Conservation (phyloP, 129 eudicot genomes). For the Centella asiatica region DNA sequence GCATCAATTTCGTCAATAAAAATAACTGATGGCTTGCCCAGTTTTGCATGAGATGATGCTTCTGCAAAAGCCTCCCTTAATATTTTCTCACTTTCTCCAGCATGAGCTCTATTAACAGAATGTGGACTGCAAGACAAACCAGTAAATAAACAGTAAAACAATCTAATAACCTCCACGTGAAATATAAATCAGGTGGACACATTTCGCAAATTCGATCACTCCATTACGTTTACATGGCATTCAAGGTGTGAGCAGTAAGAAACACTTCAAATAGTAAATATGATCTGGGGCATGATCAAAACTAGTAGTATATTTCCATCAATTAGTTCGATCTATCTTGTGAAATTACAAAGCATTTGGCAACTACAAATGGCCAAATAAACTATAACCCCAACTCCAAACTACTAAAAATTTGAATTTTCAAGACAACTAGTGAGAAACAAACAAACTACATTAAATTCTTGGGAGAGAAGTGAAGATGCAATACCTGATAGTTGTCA, state of each 20-base stretch:
- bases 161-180: neutral
- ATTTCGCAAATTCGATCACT: neutral
- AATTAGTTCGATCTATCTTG: neutral
- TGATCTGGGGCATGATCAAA: no score
- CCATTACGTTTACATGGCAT: no score
- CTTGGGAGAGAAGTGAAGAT: slow-evolving; percentile 13
- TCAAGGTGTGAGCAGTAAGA: no score
- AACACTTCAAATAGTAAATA: no score
- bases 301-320: neutral
- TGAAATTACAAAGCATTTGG: neutral
- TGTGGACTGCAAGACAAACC: slow-evolving; percentile 69
- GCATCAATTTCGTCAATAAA: slow-evolving; percentile 96
- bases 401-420: no score
- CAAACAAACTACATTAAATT: slow-evolving; percentile 4
- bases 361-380: no score
- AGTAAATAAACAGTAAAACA: slow-evolving; percentile 6
- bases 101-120: slow-evolving; percentile 80
- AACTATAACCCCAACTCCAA: no score
- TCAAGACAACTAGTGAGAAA: neutral
- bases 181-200: neutral
- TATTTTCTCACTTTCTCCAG: slow-evolving; percentile 86
- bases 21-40: slow-evolving; percentile 77
- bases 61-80: slow-evolving; percentile 80
- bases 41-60: slow-evolving; percentile 57
- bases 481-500: slow-evolving; percentile 61